phyloP scores from a whole-genome alignment of 345 rosid genomes.

The Cochlearia excelsa region DNA sequence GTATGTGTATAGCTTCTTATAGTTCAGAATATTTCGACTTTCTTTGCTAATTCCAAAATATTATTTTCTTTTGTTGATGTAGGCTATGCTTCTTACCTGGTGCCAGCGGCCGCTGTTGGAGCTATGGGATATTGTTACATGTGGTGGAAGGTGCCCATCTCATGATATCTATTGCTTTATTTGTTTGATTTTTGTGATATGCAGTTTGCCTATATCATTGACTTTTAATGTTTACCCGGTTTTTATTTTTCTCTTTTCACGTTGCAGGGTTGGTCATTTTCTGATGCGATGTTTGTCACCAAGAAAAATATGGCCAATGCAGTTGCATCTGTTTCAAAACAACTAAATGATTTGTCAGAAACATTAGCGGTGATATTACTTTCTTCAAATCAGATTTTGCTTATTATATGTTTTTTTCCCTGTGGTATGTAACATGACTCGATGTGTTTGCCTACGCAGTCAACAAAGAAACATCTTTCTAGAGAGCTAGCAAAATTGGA shows the following conservation, averaged over 20 bases:
- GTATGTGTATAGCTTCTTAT: conserved; percentile 2
- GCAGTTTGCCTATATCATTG: not conserved
- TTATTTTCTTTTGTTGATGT: conserved; percentile 27
- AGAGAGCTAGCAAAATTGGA: conserved; percentile 70
- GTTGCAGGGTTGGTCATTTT: conserved; percentile 80
- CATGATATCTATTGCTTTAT: conserved; percentile 12
- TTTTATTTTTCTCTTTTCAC: conserved; percentile 23
- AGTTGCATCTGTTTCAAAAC: conserved; percentile 70
- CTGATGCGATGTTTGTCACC: conserved; percentile 88
- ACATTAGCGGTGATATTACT: conserved; percentile 53
- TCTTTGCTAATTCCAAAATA: not conserved
- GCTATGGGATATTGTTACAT: conserved; percentile 93
- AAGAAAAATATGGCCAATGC: conserved; percentile 87
- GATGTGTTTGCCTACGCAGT: conserved; percentile 42
- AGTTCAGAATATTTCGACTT: not conserved
- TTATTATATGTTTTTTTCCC: conserved; percentile 1
- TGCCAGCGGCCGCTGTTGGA: conserved; percentile 91
- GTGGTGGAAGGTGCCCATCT: conserved; percentile 78
- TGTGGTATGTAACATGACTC: conserved; percentile 12
- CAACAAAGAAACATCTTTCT: conserved; percentile 83
- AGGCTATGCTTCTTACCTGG: conserved; percentile 76
- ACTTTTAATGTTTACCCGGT: conserved; percentile 5
- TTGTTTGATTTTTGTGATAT: conserved; percentile 9
- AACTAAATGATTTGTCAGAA: conserved; percentile 71
- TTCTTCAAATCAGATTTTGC: not conserved